Base-by-base conservation (phyloP, 805 yeast genomes). In the Kazachstania taianensis region DNA sequence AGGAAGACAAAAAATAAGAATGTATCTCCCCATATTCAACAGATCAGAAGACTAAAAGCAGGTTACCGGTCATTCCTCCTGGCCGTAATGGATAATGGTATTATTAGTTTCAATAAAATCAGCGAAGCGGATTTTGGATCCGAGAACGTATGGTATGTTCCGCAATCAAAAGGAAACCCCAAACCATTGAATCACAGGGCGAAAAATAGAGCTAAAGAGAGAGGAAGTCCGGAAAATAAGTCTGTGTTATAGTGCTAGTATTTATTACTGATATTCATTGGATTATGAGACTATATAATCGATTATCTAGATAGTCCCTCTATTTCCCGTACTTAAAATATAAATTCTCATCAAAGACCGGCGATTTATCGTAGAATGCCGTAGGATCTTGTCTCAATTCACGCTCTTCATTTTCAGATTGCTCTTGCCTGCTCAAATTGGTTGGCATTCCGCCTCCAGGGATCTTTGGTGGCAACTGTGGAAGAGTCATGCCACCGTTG, bases 31-130 rank as follows among this genome's bases (percentile, higher is more conserved):
- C 49, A 48, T 29, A 38, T 40, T 39, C 63, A 52, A 59, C 73
- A 57, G 40, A 38, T 44, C 30, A 48, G 45, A 16, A 48, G 71
- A 32, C 53, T 78, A 28, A 75, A 71, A 43, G 57, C 57, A 25
- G 87, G 89, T 0, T 53, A 65, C 39, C 56, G 75, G 15, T 65
- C 64, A 18, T 59, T 79, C 5, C 57, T 83, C 3, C 29, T 64
- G n/a, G 94, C 94, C 0, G 63, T 79, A 1, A 73, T 84, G 5
- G 92, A 82, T 51, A 67, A 73, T 45, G 94, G 95, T 0, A 65
- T 83, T 5, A 69, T 83, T 13, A 81, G 78, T 49, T 83, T 80
- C 48, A 63, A 74, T n/a, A 63, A 62, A 30, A 45, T 77, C 14
- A 53, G 70, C 5, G 72, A 70, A 42, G 67, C 72, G 5, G 71